These are phyloP conservation scores for Arabis alpina DNA, from an alignment of 345 rosid genomes.

Conservation along the genomic window DNA sequence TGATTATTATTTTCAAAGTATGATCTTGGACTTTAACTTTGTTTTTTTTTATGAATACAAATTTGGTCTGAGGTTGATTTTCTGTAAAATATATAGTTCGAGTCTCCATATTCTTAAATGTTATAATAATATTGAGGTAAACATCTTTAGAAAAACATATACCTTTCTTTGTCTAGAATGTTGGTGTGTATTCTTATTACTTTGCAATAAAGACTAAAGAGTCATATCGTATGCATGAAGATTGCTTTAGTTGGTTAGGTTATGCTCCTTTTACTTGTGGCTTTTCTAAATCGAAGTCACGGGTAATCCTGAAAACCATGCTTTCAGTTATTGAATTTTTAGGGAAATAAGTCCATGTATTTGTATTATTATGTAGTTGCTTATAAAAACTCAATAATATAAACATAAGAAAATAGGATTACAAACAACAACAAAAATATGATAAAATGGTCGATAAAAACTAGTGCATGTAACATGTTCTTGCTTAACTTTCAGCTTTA, in stretches of 20 bases:
- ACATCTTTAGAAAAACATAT: constrained; percentile 23
- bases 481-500: constrained; percentile 23
- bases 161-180: constrained; percentile 41
- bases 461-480: constrained; percentile 1
- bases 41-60: too few relatives aligned
- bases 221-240: constrained; percentile 48
- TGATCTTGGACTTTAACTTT: too few relatives aligned
- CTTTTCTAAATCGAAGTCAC: constrained; percentile 36
- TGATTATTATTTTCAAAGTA: background rate
- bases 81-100: background rate
- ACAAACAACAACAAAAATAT: background rate
- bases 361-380: background rate
- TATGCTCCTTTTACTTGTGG: constrained; percentile 31
- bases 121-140: background rate
- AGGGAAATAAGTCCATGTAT: background rate
- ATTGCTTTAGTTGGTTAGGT: constrained; percentile 41
- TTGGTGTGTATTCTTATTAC: constrained; percentile 32
- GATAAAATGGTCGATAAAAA: background rate
- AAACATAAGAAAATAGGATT: background rate
- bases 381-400: background rate
- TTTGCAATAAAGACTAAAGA: constrained; percentile 40
- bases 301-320: constrained; percentile 42
- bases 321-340: constrained; percentile 10
- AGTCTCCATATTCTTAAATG: background rate
- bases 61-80: background rate